A percentile compares a stretch with the other conserved stretches of the same genome.
Evolutionary conservation across 352 stramenopile genomes (phyloP).

Genomic region (Phytopythium chamaehyphon): DNA sequence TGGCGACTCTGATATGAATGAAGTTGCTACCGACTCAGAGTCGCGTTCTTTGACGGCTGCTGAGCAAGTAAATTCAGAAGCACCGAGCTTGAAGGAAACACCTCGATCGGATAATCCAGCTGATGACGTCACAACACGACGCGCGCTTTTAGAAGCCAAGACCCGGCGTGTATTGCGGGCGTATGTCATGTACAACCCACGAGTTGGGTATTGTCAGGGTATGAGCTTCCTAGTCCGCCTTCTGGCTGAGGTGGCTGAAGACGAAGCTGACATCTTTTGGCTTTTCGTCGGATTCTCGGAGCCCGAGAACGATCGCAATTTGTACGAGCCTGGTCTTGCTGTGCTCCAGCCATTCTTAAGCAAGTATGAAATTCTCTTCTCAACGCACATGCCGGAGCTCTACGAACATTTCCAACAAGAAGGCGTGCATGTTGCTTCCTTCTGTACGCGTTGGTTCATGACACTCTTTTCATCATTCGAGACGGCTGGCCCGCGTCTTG

Average conservation of each 20-base stretch:
- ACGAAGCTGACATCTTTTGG: constrained; percentile 81
- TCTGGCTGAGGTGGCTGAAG: constrained; percentile 56
- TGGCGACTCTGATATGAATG: too few species aligned
- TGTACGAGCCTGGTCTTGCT: constrained; percentile 74
- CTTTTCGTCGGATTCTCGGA: constrained; percentile 76
- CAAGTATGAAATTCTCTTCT: constrained; percentile 65
- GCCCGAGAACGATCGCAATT: constrained; percentile 61
- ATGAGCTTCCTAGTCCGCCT: constrained; percentile 83
- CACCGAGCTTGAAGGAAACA: too few species aligned
- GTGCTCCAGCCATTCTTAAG: constrained; percentile 61
- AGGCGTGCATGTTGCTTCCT: constrained; percentile 62
- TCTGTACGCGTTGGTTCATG: constrained; percentile 79
- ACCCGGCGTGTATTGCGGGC: constrained; percentile 74
- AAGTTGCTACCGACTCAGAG: too few species aligned
- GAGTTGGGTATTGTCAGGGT: constrained; percentile 84
- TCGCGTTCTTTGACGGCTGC: too few species aligned
- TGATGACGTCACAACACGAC: constrained; percentile 3
- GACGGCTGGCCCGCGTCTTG: constrained; percentile 61
- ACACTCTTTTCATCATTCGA: constrained; percentile 84
- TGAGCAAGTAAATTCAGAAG: too few species aligned
- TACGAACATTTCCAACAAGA: constrained; percentile 53
- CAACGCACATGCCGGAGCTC: constrained; percentile 62
- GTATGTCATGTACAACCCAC: constrained; percentile 79
- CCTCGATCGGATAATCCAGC: neutral
- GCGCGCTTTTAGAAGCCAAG: constrained; percentile 41